Evolutionary conservation across 305 asterid species (phyloP).

Genomic region (Ajuga reptans): DNA sequence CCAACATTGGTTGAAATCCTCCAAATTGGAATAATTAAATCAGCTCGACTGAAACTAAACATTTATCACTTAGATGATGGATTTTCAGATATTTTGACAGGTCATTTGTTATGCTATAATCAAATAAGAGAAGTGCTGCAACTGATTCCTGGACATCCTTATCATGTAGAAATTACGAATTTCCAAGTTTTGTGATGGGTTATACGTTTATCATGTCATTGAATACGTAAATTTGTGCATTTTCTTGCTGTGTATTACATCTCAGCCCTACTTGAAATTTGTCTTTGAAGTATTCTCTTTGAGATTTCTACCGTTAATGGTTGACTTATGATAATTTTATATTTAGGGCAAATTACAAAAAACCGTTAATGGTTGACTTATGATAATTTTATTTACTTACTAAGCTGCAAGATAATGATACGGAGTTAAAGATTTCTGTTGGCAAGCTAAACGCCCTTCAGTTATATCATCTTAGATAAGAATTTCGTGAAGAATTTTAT

Average conservation of each 20-base stretch:
- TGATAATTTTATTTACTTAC: neutral
- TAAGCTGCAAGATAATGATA: neutral
- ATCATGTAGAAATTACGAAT: neutral
- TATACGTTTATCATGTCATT: neutral
- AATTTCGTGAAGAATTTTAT: neutral
- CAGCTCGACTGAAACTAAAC: neutral
- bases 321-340: neutral
- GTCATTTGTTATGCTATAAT: neutral
- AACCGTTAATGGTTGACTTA: too few relatives aligned
- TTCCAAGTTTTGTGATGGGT: neutral
- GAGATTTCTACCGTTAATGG: neutral
- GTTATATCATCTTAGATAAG: neutral
- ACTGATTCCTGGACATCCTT: neutral
- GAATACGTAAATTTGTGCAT: neutral
- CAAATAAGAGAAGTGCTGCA: neutral
- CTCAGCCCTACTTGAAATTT: neutral
- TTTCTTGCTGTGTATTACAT: neutral
- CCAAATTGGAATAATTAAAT: neutral
- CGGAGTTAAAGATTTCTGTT: neutral
- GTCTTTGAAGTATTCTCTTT: neutral
- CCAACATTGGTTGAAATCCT: too few relatives aligned
- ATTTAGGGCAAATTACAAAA: too few relatives aligned
- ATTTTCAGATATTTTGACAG: neutral
- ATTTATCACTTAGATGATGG: neutral
- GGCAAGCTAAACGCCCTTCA: neutral